Percentiles rank a stretch among this genome's conserved stretches.
phyloP scores from a whole-genome alignment of 2,329 filamentous ascomycete genomes.

The Aspergillus piperis region DNA sequence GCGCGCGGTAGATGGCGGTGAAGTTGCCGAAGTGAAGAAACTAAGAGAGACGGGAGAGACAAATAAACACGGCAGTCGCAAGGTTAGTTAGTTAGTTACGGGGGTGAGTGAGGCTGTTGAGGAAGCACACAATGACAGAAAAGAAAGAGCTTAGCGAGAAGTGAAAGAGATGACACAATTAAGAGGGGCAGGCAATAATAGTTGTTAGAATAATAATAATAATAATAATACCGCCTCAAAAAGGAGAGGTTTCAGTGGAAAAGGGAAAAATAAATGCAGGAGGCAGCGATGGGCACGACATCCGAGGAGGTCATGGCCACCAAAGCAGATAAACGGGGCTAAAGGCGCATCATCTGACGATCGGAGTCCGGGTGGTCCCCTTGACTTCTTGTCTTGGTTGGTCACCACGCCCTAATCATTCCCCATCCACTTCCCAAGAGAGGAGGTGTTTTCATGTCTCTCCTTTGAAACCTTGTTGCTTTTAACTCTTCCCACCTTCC shows the following conservation, averaged over 20 bases:
- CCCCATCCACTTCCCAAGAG: not conserved
- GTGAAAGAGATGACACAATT: too few relatives aligned
- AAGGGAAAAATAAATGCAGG: not conserved
- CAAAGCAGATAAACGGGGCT: not conserved
- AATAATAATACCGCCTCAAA: not conserved
- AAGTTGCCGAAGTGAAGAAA: not conserved
- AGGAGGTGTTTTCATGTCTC: not conserved
- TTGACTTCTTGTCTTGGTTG: not conserved
- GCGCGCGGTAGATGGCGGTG: not conserved
- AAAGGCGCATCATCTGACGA: constrained; percentile 6
- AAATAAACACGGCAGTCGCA: constrained; percentile 1
- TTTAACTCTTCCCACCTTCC: too few relatives aligned
- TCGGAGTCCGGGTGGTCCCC: not conserved
- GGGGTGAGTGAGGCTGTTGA: not conserved
- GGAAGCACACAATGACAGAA: not conserved
- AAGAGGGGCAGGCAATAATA: too few relatives aligned
- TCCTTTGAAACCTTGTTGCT: too few relatives aligned
- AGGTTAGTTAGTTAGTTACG: not conserved
- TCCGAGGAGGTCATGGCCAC: not conserved
- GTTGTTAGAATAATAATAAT: too few relatives aligned
- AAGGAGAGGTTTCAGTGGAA: not conserved
- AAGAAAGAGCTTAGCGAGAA: too few relatives aligned
- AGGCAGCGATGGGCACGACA: constrained; percentile 3
- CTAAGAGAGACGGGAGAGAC: not conserved
- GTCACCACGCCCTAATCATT: not conserved